Base-by-base conservation (phyloP, 2,329 filamentous ascomycete species). In the Microascus cirrosus region DNA sequence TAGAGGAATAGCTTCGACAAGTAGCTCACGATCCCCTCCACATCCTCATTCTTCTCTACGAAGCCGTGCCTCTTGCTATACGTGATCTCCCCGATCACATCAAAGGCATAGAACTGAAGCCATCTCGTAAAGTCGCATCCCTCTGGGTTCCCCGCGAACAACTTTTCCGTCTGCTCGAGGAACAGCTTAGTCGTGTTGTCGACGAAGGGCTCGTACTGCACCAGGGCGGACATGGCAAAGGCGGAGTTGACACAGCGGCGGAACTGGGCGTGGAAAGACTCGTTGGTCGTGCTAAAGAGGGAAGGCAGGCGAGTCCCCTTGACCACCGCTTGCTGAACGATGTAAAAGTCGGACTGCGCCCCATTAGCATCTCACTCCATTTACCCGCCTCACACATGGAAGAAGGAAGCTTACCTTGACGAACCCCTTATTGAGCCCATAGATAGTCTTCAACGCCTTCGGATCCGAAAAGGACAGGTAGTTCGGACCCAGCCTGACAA, bases 21-120 rank as follows among this genome's bases (percentile, higher is more conserved):
- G 64, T 87, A 88, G 0, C 69, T 73, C 4, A 91, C 79, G 56
- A 91, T 90, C 0, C 86, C 86, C 61, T 89, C 86, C 13, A 92
- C 82, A 61, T 92, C 89, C 65, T 85, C 78, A 55, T 89, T 85
- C 66, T 81, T 79, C 68, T 92, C 87, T 1, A 92, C 72, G 62
- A 92, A 92, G 0, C 89, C 89, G 59, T 90, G 79, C 0, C 86
- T 77, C 67, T 89, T 89, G 67, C 82, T 84, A 71, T 89, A 91
- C 0, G 87, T 90, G 65, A 91, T 81, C 61, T 89, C 84, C 6
- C 87, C 87, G 61, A 90, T 90, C 15, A 91, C 87, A 66, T 92
- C 89, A 65, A 92, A 92, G 0, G 89, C 89, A 63, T 89, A 91
- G 67, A 85, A 91, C 65, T 92, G 88, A 59, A 92, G 72, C 88